Evolutionary conservation across 78 protist species (phyloP), one percentile per base, ranked within the genome.

Genomic region (Kipferlia bialata): DNA sequence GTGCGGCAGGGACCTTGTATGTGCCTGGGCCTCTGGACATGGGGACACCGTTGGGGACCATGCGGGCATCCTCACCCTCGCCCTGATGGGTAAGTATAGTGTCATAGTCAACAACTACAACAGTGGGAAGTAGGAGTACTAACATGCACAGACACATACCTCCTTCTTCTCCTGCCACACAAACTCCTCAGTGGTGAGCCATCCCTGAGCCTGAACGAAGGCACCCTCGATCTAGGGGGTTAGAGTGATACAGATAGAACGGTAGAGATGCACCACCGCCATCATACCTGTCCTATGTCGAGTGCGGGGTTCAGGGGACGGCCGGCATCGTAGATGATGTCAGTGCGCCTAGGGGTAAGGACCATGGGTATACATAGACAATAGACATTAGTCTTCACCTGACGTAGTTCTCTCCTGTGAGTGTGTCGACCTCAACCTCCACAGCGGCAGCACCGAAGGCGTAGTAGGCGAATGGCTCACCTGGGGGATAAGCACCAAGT

Each of bases 291-390:
- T 24, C 90, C 90, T 7, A 90, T 44, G 78, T 90, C 96, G 64
- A 90, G 74, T 12, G 86, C 59, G 28, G 98, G 96, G 57, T 91
- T 90, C 60, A 93, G 45, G 24, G 86, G 36, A 31, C 67, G 44
- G 54, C 98, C 98, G 33, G 86, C 86, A 63, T 94, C 98, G 77
- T 83, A 54, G n/a, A 88, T 39, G n/a, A 94, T 24, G 61, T 92
- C 97, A 0, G 90, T 37, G 32, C 88, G 41, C 5, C n/a, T n/a
- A n/a, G n/a, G n/a, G n/a, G n/a, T n/a, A n/a, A n/a, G n/a, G n/a
- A n/a, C n/a, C n/a, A n/a, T n/a, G n/a, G n/a, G n/a, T n/a, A n/a
- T n/a, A n/a, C n/a, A n/a, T n/a, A n/a, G n/a, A n/a, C n/a, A n/a
- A n/a, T n/a, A n/a, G n/a, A n/a, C n/a, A n/a, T n/a, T n/a, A n/a